Conservation (phyloP, 179 eudicot genomes). For the Pouteria campechiana region DNA sequence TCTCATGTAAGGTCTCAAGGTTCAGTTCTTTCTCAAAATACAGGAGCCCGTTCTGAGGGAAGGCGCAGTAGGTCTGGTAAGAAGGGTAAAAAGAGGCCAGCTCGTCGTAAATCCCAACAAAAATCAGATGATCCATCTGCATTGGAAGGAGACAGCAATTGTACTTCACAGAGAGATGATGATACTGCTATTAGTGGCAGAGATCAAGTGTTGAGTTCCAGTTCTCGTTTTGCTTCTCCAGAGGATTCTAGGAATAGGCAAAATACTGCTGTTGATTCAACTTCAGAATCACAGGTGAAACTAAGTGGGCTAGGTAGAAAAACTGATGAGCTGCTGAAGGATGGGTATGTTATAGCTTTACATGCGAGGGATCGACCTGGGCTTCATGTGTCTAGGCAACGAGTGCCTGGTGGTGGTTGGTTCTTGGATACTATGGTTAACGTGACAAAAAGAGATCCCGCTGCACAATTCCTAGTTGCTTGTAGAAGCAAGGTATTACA, state of each 20-base stretch:
- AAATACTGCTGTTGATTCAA: constrained; percentile 42
- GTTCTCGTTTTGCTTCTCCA: constrained; percentile 76
- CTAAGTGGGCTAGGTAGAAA: constrained; percentile 30
- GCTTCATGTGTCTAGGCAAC: constrained; percentile 83
- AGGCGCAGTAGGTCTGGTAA: constrained; percentile 90
- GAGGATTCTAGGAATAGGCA: constrained; percentile 59
- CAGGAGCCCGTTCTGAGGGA: constrained; percentile 46
- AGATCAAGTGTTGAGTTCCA: constrained; percentile 70
- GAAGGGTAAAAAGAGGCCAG: constrained; percentile 83
- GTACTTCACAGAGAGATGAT: constrained; percentile 65
- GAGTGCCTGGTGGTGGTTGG: constrained; percentile 94
- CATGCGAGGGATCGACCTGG: constrained; percentile 54
- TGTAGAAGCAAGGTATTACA: constrained; percentile 80
- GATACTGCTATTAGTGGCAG: constrained; percentile 89
- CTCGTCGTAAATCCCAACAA: constrained; percentile 63
- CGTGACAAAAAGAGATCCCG: constrained; percentile 92
- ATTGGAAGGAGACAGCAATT: constrained; percentile 58
- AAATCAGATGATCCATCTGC: constrained; percentile 49
- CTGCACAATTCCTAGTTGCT: constrained; percentile 87
- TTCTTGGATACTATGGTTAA: constrained; percentile 62
- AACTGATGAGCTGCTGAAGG: constrained; percentile 50
- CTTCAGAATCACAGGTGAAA: constrained; percentile 32
- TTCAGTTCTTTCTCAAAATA: constrained; percentile 37
- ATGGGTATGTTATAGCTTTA: constrained; percentile 80
- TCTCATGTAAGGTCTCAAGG: constrained; percentile 49